Conservation (phyloP, 2,329 filamentous ascomycete species). For the Calonectria pseudoturangicola region DNA sequence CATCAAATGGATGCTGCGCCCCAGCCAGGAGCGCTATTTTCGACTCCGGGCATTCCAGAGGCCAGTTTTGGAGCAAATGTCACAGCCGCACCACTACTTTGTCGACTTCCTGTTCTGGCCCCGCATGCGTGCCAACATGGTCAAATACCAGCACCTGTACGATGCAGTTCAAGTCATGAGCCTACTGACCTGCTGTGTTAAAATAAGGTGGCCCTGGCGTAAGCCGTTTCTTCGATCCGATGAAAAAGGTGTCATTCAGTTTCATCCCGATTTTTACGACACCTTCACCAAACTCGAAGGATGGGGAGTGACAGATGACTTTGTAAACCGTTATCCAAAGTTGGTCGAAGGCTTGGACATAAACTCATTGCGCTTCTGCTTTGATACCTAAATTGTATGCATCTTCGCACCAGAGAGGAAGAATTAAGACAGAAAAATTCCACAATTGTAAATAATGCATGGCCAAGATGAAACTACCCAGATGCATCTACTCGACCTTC, state of each 20-base stretch:
- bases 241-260: neutral
- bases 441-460: neutral
- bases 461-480: too few relatives aligned
- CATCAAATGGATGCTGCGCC: conserved; percentile 21
- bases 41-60: neutral
- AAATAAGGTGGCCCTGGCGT: conserved; percentile 14
- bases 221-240: conserved; percentile 2
- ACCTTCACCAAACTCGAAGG: conserved; percentile 7
- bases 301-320: conserved; percentile 8
- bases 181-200: conserved; percentile 14
- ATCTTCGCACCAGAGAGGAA: neutral
- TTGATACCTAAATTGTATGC: conserved; percentile 1
- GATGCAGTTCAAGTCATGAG: conserved; percentile 7
- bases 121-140: conserved; percentile 6
- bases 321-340: neutral
- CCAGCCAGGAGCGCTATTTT: neutral
- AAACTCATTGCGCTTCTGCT: neutral
- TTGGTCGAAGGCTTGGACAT: conserved; percentile 13
- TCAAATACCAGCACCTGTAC: conserved; percentile 11
- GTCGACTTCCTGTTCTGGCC: conserved; percentile 24
- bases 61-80: neutral
- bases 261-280: conserved; percentile 17
- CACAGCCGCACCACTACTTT: conserved; percentile 8
- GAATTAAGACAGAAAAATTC: neutral
- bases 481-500: neutral